These are phyloP conservation scores for Nemania diffusa DNA, from an alignment of 2,329 filamentous ascomycete genomes.

Conservation along the genomic window DNA sequence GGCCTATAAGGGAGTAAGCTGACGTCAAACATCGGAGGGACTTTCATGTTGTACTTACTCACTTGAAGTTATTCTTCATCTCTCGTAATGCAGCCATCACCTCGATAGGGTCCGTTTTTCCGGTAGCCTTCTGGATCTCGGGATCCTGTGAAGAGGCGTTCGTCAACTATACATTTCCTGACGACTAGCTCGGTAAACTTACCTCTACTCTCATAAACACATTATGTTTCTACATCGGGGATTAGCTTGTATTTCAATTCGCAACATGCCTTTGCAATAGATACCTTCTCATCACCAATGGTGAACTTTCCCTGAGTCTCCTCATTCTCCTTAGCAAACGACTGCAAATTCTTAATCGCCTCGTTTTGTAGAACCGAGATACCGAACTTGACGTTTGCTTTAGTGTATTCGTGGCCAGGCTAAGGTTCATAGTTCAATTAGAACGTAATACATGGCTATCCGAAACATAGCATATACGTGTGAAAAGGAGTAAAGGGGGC, in stretches of 20 bases:
- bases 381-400: slow-evolving; percentile 90
- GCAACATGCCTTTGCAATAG: slow-evolving; percentile 22
- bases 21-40: not conserved
- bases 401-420: slow-evolving; percentile 99
- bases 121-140: slow-evolving; percentile 83
- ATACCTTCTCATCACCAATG: slow-evolving; percentile 94
- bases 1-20: slow-evolving; percentile 24
- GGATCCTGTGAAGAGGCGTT: slow-evolving; percentile 68
- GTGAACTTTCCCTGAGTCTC: slow-evolving; percentile 96
- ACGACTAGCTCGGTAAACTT: slow-evolving; percentile 49
- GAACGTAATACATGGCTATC: not conserved
- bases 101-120: slow-evolving; percentile 79
- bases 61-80: slow-evolving; percentile 85
- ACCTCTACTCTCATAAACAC: slow-evolving; percentile 93
- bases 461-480: not conserved
- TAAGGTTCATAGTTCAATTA: slow-evolving; percentile 49
- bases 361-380: slow-evolving; percentile 79
- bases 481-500: not conserved
- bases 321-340: slow-evolving; percentile 80
- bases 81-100: slow-evolving; percentile 89
- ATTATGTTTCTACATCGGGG: slow-evolving; percentile 78
- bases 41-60: slow-evolving; percentile 53
- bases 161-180: slow-evolving; percentile 4
- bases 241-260: slow-evolving; percentile 21
- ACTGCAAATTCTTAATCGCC: slow-evolving; percentile 78